Base-by-base conservation (phyloP, 2,329 filamentous ascomycete genomes). In the Colletotrichum tofieldiae region DNA sequence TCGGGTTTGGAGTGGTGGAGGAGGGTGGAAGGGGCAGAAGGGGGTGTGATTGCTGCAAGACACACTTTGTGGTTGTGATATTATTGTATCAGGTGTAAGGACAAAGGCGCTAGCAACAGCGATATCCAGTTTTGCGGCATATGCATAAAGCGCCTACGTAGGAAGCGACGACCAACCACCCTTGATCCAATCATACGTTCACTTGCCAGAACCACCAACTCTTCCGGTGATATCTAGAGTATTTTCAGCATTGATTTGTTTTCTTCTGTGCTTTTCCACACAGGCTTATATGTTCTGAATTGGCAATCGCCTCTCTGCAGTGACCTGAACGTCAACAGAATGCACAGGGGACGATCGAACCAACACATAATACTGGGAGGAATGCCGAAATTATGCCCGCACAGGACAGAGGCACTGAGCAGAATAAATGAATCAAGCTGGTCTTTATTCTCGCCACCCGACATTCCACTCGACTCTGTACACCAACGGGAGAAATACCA, bases 1-100 rank as follows among this genome's bases (percentile, higher is more conserved):
- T 72, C 60, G 70, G 70, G 70, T 54, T 65, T 72, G 65, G 70
- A 60, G 52, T 55, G 58, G 70, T 70, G 66, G 59, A 69, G 54
- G 65, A 72, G 59, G 65, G 56, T 59, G 56, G 65, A 72, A 47
- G 65, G 66, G 58, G 39, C 52, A 55, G 65, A 71, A 68, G 51
- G 65, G 56, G 70, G 58, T 60, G 70, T 65, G 59, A 54, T 59
- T 60, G 69, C 60, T 54, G 37, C 37, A 43, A 55, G 37, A 68
- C 49, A 37, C 67, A 55, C 45, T 51, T 71, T 58, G 43, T 37
- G 35, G 60, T 59, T 58, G 37, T 32, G 45, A 54, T 63, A 72
- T 69, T 39, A 37, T 20, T 68, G 29, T 72, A 72, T 37, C 29
- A 29, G 11, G 2, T 1, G n/a, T 63, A 37, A 5, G 12, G 23